Evolutionary conservation across 2,329 filamentous ascomycete genomes (phyloP), one percentile per base, ranked within the genome.

Genomic region (Botrytis aclada): DNA sequence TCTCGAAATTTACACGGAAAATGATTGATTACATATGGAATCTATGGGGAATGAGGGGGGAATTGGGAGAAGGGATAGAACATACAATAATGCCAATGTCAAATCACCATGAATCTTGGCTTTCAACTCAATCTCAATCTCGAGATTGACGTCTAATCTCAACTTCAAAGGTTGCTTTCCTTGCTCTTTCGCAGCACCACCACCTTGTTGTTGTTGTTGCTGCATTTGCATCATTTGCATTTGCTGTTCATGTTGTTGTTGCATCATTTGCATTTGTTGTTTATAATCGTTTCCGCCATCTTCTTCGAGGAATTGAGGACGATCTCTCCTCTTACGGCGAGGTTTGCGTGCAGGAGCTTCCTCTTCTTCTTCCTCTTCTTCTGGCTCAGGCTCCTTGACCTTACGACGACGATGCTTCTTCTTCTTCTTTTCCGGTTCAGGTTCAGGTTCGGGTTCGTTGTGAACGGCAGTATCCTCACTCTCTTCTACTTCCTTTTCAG

Each of bases 41-140:
- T 39, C 7, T 12, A 32, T 1, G 12, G 14, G 22, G 32, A 20
- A 25, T 7, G 1, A 8, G 3, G 12, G 18, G 32, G 20, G 14
- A 54, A 37, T 37, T 14, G 43, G 16, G 32, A 43, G 12, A 32
- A 29, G n/a, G 32, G 39, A 41, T 25, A 45, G 37, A 72, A 77
- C 77, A 74, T 63, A 79, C 78, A 79, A 73, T 61, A 79, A 79
- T 22, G 78, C 77, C 72, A 90, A 88, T 85, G 93, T 94, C 76
- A 97, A 83, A 84, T 97, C 94, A 80, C 94, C 94, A 77, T 93
- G 88, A 75, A 95, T 93, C 81, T 89, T 91, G 29, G 92, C 92
- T 84, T 93, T 94, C 71, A 95, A 84, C 82, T 93, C 89, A 77
- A 95, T 92, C 83, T 95, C 92, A 69, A 94, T 86, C 78, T 95